Percentiles rank a stretch among this genome's conserved stretches.
phyloP scores from a whole-genome alignment of 1,284 basidiomycete species.

The Malassezia pachydermatis region DNA sequence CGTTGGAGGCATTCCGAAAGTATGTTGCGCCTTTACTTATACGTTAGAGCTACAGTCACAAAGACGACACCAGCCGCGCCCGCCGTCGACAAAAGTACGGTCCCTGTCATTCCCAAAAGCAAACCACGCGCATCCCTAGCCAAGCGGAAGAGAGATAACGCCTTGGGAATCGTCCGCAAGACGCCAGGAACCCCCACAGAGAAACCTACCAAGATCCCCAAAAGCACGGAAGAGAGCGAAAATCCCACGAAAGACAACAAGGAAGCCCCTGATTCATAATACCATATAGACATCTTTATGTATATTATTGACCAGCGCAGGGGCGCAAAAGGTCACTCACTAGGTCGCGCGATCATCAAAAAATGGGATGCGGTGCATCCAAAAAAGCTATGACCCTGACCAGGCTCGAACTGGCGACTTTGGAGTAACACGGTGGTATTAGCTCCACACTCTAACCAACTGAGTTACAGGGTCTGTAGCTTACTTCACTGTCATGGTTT shows the following conservation, averaged over 20 bases:
- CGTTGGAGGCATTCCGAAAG: conserved; percentile 29
- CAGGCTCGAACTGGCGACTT: conserved; percentile 24
- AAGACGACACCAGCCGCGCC: neutral
- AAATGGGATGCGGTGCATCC: no score
- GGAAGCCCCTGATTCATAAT: no score
- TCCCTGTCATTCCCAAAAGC: conserved; percentile 10
- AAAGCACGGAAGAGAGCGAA: no score
- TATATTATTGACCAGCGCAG: no score
- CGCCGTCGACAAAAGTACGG: neutral
- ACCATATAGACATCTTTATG: no score
- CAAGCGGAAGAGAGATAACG: conserved; percentile 13
- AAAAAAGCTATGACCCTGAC: conserved; percentile 13
- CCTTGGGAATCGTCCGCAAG: conserved; percentile 13
- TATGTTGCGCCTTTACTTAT: conserved; percentile 3
- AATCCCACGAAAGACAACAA: no score
- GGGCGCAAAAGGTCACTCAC: no score
- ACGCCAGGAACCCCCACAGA: neutral
- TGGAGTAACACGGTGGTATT: conserved; percentile 20
- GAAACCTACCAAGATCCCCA: no score
- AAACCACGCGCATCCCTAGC: neutral
- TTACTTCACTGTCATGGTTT: no score
- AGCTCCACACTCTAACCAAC: conserved; percentile 24
- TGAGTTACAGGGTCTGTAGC: conserved; percentile 22
- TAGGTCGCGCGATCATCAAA: no score
- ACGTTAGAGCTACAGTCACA: conserved; percentile 4